These are phyloP conservation scores for Calycina marina DNA, from an alignment of 2,329 filamentous ascomycete species.

Conservation along the genomic window DNA sequence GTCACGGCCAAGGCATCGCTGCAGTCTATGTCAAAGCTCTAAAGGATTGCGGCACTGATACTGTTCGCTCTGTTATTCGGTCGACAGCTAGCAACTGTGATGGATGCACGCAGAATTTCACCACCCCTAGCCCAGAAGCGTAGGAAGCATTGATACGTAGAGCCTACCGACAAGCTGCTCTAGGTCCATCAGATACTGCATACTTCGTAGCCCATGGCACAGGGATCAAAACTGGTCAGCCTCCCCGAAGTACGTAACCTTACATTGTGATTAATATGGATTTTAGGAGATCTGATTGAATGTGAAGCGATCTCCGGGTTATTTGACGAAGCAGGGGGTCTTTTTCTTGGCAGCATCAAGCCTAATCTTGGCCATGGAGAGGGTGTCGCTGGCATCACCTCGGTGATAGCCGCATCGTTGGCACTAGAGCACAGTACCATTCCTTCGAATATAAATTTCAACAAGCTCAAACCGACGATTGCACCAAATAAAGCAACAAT, in stretches of 20 bases:
- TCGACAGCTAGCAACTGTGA: constrained; percentile 36
- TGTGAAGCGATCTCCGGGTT: not conserved
- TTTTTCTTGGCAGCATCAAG: constrained; percentile 12
- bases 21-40: constrained; percentile 43
- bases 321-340: too few relatives aligned
- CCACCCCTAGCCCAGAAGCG: constrained; percentile 25
- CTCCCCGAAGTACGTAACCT: constrained; percentile 5
- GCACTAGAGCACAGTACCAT: constrained; percentile 13
- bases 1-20: constrained; percentile 44
- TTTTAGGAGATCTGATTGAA: constrained; percentile 1
- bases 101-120: constrained; percentile 29
- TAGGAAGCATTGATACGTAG: constrained; percentile 18
- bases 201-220: constrained; percentile 10
- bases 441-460: constrained; percentile 9
- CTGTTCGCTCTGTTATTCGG: constrained; percentile 40
- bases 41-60: constrained; percentile 38
- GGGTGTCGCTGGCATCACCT: constrained; percentile 12
- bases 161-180: constrained; percentile 8
- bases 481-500: constrained; percentile 21
- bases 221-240: constrained; percentile 9
- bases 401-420: constrained; percentile 16
- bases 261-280: constrained; percentile 5
- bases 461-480: constrained; percentile 11
- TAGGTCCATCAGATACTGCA: constrained; percentile 6
- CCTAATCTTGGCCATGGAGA: constrained; percentile 19